A percentile compares a stretch with the other conserved stretches of the same genome.
Conservation (phyloP, 352 stramenopile genomes). For the Globisporangium nagaii region DNA sequence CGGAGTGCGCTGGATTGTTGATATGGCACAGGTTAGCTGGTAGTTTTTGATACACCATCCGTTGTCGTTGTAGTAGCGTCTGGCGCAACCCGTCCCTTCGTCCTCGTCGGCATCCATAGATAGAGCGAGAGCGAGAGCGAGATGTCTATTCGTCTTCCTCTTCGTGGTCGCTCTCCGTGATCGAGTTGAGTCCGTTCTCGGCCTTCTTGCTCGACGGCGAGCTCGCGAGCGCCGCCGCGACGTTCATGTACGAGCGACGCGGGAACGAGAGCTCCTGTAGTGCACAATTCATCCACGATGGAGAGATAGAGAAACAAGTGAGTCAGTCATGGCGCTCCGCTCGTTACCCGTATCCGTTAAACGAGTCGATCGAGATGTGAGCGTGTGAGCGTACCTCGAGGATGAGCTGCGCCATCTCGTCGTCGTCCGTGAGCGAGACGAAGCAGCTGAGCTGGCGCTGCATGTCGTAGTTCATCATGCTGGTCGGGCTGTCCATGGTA, state of each 20-base stretch:
- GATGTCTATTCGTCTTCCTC: slow-evolving; percentile 13
- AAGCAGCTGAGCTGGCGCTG: slow-evolving; percentile 74
- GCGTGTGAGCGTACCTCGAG: slow-evolving; percentile 40
- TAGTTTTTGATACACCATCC: slow-evolving; percentile 12
- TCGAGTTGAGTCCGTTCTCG: slow-evolving; percentile 58
- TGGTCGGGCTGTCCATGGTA: slow-evolving; percentile 30
- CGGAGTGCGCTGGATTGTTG: slow-evolving; percentile 10
- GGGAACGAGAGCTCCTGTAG: slow-evolving; percentile 53
- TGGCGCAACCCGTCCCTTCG: neutral
- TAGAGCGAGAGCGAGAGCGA: neutral
- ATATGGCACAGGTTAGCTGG: slow-evolving; percentile 13
- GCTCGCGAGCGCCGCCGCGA: slow-evolving; percentile 54
- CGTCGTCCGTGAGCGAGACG: slow-evolving; percentile 55
- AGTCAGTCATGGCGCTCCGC: no score
- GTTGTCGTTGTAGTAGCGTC: slow-evolving; percentile 1
- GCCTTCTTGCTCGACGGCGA: slow-evolving; percentile 48
- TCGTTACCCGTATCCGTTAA: no score
- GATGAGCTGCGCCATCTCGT: slow-evolving; percentile 73
- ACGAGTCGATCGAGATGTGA: neutral
- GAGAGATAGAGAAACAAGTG: neutral
- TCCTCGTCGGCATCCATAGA: neutral
- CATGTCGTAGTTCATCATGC: slow-evolving; percentile 24
- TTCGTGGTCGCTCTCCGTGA: slow-evolving; percentile 61
- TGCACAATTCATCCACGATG: slow-evolving; percentile 5
- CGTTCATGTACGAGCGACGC: slow-evolving; percentile 49